Percentiles rank a stretch among this genome's conserved stretches.
These are phyloP conservation scores for Cnidoscolus chayamansa DNA, from an alignment of 441 rosid species.

Conservation along the genomic window DNA sequence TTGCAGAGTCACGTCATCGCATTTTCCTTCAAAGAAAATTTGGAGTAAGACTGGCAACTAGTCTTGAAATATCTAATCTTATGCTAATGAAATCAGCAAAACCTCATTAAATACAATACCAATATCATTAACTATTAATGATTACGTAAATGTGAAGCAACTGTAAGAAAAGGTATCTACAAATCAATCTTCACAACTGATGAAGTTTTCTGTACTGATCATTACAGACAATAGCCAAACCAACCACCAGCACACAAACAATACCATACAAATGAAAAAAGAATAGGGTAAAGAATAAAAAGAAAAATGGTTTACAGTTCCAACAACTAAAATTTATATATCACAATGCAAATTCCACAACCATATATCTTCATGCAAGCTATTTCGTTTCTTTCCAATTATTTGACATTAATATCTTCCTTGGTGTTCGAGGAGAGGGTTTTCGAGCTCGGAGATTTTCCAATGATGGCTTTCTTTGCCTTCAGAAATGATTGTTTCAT, in stretches of 20 bases:
- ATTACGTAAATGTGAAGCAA: neutral
- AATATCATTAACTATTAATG: neutral
- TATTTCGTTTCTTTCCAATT: slow-evolving; percentile 17
- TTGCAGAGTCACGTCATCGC: no score
- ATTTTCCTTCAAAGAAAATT: no score
- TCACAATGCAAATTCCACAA: slow-evolving; percentile 12
- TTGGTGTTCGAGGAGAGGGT: slow-evolving; percentile 29
- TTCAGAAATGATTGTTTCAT: slow-evolving; percentile 61
- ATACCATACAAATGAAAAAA: slow-evolving; percentile 16
- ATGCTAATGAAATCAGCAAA: neutral
- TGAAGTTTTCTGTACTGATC: neutral
- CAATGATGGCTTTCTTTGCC: slow-evolving; percentile 68
- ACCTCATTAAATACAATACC: neutral
- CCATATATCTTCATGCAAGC: slow-evolving; percentile 9
- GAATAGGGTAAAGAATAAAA: neutral
- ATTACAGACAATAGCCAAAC: slow-evolving; percentile 1
- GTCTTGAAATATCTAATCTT: neutral
- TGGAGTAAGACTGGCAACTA: neutral
- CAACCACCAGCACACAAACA: slow-evolving; percentile 17
- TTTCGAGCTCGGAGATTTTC: slow-evolving; percentile 59
- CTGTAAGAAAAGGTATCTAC: slow-evolving; percentile 8
- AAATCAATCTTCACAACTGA: slow-evolving; percentile 16
- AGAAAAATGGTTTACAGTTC: neutral
- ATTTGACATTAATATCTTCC: slow-evolving; percentile 47
- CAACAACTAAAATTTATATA: slow-evolving; percentile 3